Evolutionary conservation across 139 green algal species (phyloP).

Genomic region (Chlamydomonas sphaeroides): DNA sequence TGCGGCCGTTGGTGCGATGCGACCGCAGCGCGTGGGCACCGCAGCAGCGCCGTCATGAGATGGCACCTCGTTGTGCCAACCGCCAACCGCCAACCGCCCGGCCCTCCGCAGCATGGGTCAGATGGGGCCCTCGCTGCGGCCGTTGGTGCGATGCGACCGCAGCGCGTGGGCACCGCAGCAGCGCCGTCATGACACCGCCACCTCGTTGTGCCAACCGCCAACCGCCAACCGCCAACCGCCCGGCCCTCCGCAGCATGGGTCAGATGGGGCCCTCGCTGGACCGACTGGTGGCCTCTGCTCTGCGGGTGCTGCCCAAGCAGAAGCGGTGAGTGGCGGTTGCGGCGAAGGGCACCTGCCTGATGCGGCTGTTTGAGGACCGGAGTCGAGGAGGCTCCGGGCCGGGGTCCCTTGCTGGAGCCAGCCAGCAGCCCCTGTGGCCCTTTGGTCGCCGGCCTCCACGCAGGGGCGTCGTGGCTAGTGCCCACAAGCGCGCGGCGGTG

Average conservation of each 20-base stretch:
- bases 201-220: no score
- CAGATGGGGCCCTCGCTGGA: slow-evolving; percentile 7
- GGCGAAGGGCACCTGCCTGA: neutral
- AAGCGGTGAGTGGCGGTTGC: slow-evolving; percentile 15
- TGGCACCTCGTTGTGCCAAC: no score
- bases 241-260: slow-evolving; percentile 10
- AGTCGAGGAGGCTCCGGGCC: no score
- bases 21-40: no score
- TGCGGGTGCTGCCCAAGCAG: slow-evolving; percentile 39
- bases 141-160: neutral
- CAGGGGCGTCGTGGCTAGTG: neutral
- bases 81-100: no score
- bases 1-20: neutral
- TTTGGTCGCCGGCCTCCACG: neutral
- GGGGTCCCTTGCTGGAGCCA: no score
- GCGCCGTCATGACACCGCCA: no score
- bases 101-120: neutral
- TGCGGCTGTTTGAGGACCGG: no score
- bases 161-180: no score
- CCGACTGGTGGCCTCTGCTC: neutral
- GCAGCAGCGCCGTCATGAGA: no score
- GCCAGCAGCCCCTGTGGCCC: neutral
- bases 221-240: no score
- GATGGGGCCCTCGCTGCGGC: no score
- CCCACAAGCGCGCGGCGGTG: neutral